Percentiles rank a stretch among this genome's conserved stretches.
phyloP scores from a whole-genome alignment of 1,284 basidiomycete species.

The Ganoderma lingzhi region DNA sequence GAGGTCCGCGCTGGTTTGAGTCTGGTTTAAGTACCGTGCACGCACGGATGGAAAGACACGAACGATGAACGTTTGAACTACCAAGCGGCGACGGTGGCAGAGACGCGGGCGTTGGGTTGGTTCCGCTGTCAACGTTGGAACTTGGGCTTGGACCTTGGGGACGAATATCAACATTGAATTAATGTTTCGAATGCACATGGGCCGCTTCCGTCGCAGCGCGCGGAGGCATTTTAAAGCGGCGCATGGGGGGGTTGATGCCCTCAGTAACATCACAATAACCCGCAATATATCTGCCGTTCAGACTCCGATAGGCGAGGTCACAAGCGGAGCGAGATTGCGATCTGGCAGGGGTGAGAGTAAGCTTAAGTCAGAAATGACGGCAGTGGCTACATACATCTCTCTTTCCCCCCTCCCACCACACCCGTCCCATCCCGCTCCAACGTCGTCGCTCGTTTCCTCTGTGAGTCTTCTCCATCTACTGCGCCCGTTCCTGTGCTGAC shows the following conservation, averaged over 20 bases:
- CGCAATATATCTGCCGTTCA: not conserved
- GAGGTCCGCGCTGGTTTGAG: not conserved
- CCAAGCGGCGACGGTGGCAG: not conserved
- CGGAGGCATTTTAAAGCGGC: not conserved
- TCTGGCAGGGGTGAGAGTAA: not conserved
- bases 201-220: not conserved
- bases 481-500: slow-evolving; percentile 14
- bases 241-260: not conserved
- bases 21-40: not conserved
- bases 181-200: not conserved
- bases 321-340: slow-evolving; percentile 4
- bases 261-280: not conserved
- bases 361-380: not conserved
- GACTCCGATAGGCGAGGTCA: not conserved
- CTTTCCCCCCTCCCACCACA: slow-evolving; percentile 4
- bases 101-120: not conserved
- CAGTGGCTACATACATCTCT: slow-evolving; percentile 6
- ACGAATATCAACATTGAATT: too few species aligned
- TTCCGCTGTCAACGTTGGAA: not conserved
- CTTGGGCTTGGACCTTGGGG: too few species aligned
- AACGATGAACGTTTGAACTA: not conserved
- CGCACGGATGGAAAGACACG: not conserved
- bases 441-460: slow-evolving; percentile 26
- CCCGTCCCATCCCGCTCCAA: slow-evolving; percentile 18
- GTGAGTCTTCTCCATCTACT: slow-evolving; percentile 2